phyloP scores from a whole-genome alignment of 1,284 basidiomycete species.

The Apiotrichum siamense region DNA sequence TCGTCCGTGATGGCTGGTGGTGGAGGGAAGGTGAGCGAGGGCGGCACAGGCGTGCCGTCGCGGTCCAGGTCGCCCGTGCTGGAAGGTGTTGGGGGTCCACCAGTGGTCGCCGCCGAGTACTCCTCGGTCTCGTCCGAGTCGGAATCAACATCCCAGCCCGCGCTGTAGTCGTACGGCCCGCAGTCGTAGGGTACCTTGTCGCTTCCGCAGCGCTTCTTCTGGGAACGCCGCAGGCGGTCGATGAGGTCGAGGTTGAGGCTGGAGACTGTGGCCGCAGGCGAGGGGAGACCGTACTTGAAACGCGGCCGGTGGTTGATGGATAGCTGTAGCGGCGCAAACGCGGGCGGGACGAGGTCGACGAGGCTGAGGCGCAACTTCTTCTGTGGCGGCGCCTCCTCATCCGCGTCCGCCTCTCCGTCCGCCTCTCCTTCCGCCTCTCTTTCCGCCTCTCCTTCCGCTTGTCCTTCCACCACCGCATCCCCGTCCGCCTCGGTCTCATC shows the following conservation, averaged over 20 bases:
- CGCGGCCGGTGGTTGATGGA: conserved; percentile 3
- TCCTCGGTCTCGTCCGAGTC: conserved; percentile 17
- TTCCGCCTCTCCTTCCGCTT: not conserved
- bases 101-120: conserved; percentile 25
- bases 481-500: not conserved
- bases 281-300: conserved; percentile 29
- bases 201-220: conserved; percentile 4
- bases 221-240: conserved; percentile 18
- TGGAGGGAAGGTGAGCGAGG: not conserved
- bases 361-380: not conserved
- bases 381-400: not conserved
- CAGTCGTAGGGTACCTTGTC: not conserved
- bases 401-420: not conserved
- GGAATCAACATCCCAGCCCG: conserved; percentile 26
- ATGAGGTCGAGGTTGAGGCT: conserved; percentile 24
- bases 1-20: conserved; percentile 6
- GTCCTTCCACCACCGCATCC: not conserved
- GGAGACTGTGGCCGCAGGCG: conserved; percentile 28
- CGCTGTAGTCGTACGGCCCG: conserved; percentile 19
- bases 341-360: conserved; percentile 27
- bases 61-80: conserved; percentile 20
- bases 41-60: conserved; percentile 11
- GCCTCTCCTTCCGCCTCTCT: conserved; percentile 1
- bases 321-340: conserved; percentile 26
- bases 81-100: conserved; percentile 36